Evolutionary conservation across 345 rosid species (phyloP), one percentile per base, ranked within the genome.

Genomic region (Reutealis trisperma): DNA sequence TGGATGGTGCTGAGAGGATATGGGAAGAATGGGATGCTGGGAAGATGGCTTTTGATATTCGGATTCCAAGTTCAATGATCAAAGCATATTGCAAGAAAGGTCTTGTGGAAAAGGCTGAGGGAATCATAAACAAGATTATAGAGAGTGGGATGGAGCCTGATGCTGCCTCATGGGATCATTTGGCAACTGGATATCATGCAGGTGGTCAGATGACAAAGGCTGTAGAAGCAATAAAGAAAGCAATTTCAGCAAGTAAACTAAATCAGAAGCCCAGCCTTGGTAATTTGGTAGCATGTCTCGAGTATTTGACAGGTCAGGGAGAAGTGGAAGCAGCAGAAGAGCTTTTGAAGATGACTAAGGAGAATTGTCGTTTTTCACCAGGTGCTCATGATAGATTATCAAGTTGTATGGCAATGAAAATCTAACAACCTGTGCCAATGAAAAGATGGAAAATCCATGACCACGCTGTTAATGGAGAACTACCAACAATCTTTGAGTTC

Each of bases 11-110:
- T 16, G 91, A 89, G 80, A 88, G 67, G 77, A 83, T 90, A 64
- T 85, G 80, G 54, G 77, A 72, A 68, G 94, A 90, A 75, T 93
- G 98, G 98, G 80, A 84, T 76, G 81, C 83, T 32, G 69, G 73
- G 19, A 71, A 75, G 25, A 12, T 25, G 16, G 9, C 59, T 1
- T 85, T 82, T n/a, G 96, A 91, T 51, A 34, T 37, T 21, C 77
- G 91, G 60, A 77, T 91, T 64, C 89, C 91, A 8, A 85, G 81
- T 64, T 13, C 77, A 67, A 62, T 91, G 71, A 83, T 93, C 44
- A 78, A 77, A 2, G 88, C 86, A 45, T 91, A 83, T 62, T 84
- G 85, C 79, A 79, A 72, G 79, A 88, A 83, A 62, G 92, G 90
- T 55, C 80, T 83, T 70, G 59, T 81, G 77, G 86, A 77, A 44